Evolutionary conservation across 2,329 filamentous ascomycete species (phyloP).

Genomic region (Xylariales sp.): DNA sequence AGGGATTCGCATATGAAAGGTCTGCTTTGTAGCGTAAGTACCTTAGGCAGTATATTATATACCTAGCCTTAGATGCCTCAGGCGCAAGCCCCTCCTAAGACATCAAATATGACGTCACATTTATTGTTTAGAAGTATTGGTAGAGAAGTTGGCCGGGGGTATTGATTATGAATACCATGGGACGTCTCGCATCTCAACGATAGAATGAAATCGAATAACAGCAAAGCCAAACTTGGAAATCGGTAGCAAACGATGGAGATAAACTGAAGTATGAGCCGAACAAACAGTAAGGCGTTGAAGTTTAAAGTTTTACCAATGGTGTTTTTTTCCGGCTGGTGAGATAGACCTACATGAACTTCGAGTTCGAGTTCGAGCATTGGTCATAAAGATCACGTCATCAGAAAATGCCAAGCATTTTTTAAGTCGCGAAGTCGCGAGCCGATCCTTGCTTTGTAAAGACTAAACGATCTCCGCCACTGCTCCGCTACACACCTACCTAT

Average conservation of each 20-base stretch:
- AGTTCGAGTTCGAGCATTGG: slow-evolving; percentile 1
- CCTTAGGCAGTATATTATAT: too few species aligned
- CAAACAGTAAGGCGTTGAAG: too few species aligned
- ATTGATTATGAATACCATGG: background rate
- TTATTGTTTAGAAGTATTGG: background rate
- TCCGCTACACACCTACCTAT: too few species aligned
- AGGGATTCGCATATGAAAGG: too few species aligned
- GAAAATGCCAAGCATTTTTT: slow-evolving; percentile 16
- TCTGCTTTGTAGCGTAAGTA: too few species aligned
- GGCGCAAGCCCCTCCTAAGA: too few species aligned
- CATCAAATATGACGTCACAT: background rate
- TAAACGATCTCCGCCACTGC: background rate
- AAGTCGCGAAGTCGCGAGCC: slow-evolving; percentile 32
- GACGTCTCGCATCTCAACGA: background rate
- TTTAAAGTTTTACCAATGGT: too few species aligned
- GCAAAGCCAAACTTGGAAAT: background rate
- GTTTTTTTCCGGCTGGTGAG: too few species aligned
- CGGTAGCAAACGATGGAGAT: background rate
- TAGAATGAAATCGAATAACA: background rate
- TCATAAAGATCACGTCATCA: slow-evolving; percentile 3
- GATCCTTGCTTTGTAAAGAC: slow-evolving; percentile 3
- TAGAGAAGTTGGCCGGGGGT: background rate
- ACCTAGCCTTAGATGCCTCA: too few species aligned
- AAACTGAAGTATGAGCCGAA: too few species aligned
- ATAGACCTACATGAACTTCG: background rate